These are phyloP conservation scores for Fomes fomentarius DNA, from an alignment of 1,284 basidiomycete genomes.

Conservation along the genomic window DNA sequence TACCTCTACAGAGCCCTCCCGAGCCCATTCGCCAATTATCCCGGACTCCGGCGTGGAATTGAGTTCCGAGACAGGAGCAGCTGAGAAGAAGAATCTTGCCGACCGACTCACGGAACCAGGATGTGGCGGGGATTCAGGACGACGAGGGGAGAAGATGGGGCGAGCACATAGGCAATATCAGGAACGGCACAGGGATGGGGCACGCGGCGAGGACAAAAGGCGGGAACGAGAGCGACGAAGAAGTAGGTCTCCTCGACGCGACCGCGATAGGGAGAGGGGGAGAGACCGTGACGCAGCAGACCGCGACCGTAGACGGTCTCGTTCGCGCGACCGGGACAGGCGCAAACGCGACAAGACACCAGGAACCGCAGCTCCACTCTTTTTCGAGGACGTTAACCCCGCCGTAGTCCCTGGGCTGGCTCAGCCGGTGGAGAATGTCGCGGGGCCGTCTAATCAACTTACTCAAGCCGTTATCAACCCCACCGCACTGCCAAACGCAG, in stretches of 20 bases:
- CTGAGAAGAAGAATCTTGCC: conserved; percentile 4
- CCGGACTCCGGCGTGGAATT: background rate
- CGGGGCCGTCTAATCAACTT: conserved; percentile 3
- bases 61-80: background rate
- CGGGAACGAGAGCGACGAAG: conserved; percentile 11
- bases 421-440: conserved; percentile 1
- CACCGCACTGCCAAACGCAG: conserved; percentile 1
- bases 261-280: conserved; percentile 10
- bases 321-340: conserved; percentile 16
- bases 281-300: conserved; percentile 5
- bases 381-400: conserved; percentile 57
- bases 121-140: background rate
- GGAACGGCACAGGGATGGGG: conserved; percentile 3
- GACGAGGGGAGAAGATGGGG: background rate
- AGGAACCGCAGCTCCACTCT: conserved; percentile 35
- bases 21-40: conserved; percentile 8
- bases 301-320: conserved; percentile 18
- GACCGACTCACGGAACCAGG: conserved; percentile 6
- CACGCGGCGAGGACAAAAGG: background rate
- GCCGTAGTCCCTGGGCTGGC: conserved; percentile 29
- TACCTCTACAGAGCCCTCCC: conserved; percentile 19
- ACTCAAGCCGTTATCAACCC: background rate
- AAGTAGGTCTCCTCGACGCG: conserved; percentile 14
- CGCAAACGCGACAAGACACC: conserved; percentile 9
- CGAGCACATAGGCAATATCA: background rate